Conservation (phyloP, 352 stramenopile genomes). For the Albugo candida region DNA sequence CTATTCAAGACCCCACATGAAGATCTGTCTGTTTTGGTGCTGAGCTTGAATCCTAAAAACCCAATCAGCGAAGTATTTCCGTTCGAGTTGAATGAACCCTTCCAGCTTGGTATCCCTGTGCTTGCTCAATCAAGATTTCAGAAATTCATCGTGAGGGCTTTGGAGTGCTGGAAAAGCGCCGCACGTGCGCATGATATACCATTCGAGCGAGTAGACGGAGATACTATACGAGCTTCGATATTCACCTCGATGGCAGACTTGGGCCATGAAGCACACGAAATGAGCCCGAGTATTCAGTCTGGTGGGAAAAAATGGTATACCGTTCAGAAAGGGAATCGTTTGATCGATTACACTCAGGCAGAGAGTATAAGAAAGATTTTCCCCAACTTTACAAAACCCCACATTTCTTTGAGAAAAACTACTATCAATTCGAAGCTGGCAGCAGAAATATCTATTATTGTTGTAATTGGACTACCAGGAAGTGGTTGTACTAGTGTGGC, state of each 20-base stretch:
- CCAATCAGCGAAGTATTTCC: constrained; percentile 18
- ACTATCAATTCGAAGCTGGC: background rate
- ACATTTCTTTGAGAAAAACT: no score
- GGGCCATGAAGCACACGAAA: no score
- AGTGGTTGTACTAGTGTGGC: constrained; percentile 22
- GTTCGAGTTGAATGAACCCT: constrained; percentile 6
- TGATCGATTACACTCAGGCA: no score
- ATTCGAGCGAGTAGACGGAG: constrained; percentile 19
- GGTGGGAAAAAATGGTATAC: no score
- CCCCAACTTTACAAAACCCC: no score
- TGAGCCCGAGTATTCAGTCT: no score
- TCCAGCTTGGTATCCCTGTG: constrained; percentile 25
- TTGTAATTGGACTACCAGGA: constrained; percentile 44
- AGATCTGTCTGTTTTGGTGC: constrained; percentile 37
- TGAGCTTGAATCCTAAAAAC: constrained; percentile 18
- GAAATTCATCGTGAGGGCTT: constrained; percentile 28
- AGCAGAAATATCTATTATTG: constrained; percentile 20
- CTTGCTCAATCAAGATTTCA: constrained; percentile 43
- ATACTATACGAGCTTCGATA: no score
- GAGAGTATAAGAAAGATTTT: no score
- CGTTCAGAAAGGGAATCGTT: no score
- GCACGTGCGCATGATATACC: constrained; percentile 21
- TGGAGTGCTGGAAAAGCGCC: constrained; percentile 34
- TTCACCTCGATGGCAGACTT: no score
- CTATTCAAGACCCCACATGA: constrained; percentile 31